A percentile compares a stretch with the other conserved stretches of the same genome.
Conservation (phyloP, 805 yeast genomes). For the Candida pseudofarinosa region DNA sequence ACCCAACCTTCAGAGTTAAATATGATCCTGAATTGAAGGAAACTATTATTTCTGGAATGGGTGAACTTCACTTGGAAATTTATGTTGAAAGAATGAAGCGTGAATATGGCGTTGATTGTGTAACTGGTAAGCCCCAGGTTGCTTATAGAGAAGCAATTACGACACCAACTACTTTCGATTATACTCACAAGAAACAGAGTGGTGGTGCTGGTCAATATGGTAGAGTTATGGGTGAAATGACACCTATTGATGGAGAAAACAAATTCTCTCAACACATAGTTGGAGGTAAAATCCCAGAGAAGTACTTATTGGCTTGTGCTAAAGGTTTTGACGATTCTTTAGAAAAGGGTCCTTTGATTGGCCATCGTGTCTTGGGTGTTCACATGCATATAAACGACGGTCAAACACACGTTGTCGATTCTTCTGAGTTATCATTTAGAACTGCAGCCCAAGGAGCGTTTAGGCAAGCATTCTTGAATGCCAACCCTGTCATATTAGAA, state of each 20-base stretch:
- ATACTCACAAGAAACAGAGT: conserved; percentile 94
- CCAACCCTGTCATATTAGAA: conserved; percentile 86
- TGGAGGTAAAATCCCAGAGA: conserved; percentile 96
- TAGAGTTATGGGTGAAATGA: conserved; percentile 83
- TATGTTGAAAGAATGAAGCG: conserved; percentile 98
- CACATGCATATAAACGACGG: conserved; percentile 95
- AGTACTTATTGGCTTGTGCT: conserved; percentile 87
- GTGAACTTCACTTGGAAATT: conserved; percentile 94
- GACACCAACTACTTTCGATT: conserved; percentile 72
- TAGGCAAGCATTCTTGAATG: conserved; percentile 79
- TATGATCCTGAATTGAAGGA: conserved; percentile 90
- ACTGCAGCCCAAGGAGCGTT: conserved; percentile 91
- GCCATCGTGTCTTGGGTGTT: conserved; percentile 90
- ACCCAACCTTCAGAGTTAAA: conserved; percentile 94
- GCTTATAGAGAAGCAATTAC: conserved; percentile 93
- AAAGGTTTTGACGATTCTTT: conserved; percentile 94
- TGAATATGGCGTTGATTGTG: conserved; percentile 93
- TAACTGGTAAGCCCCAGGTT: conserved; percentile 96
- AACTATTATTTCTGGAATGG: conserved; percentile 96
- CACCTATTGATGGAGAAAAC: conserved; percentile 64
- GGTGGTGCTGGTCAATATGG: conserved; percentile 99
- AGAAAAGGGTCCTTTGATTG: conserved; percentile 95
- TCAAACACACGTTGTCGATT: conserved; percentile 95
- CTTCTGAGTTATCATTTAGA: conserved; percentile 92
- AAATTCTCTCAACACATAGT: conserved; percentile 82